These are phyloP conservation scores for Xylogone sp. DNA, from an alignment of 2,329 filamentous ascomycete genomes.

Conservation along the genomic window DNA sequence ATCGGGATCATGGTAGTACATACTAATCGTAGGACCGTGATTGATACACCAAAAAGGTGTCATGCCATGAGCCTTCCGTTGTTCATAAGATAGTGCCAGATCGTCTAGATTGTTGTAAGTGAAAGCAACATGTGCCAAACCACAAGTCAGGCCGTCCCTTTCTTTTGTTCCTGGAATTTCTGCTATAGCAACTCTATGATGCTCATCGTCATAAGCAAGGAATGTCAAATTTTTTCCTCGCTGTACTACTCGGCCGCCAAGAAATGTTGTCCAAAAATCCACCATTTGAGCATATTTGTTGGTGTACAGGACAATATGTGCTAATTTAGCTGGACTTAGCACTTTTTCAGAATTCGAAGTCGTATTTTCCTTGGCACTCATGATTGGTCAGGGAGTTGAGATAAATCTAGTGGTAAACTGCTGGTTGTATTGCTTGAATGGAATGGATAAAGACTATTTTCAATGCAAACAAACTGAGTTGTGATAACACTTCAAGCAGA, in stretches of 20 bases:
- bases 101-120: constrained; percentile 31
- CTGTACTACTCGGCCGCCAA: constrained; percentile 28
- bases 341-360: no score
- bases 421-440: no score
- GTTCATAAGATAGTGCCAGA: constrained; percentile 32
- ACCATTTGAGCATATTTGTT: constrained; percentile 27
- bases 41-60: constrained; percentile 40
- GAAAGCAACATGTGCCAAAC: constrained; percentile 41
- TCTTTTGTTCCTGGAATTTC: constrained; percentile 20
- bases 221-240: constrained; percentile 30
- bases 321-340: constrained; percentile 8
- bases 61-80: constrained; percentile 32
- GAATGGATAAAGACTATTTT: no score
- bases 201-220: constrained; percentile 42
- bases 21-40: constrained; percentile 42
- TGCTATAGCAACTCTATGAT: constrained; percentile 43
- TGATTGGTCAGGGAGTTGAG: no score
- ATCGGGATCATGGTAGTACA: constrained; percentile 47
- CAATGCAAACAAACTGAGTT: no score
- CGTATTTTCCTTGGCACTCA: no score
- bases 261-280: constrained; percentile 33
- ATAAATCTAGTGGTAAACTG: no score
- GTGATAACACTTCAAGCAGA: no score
- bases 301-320: constrained; percentile 27
- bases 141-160: constrained; percentile 17